Evolutionary conservation across 2,329 filamentous ascomycete genomes (phyloP), one percentile per base, ranked within the genome.

Genomic region (Diplodia seriata): DNA sequence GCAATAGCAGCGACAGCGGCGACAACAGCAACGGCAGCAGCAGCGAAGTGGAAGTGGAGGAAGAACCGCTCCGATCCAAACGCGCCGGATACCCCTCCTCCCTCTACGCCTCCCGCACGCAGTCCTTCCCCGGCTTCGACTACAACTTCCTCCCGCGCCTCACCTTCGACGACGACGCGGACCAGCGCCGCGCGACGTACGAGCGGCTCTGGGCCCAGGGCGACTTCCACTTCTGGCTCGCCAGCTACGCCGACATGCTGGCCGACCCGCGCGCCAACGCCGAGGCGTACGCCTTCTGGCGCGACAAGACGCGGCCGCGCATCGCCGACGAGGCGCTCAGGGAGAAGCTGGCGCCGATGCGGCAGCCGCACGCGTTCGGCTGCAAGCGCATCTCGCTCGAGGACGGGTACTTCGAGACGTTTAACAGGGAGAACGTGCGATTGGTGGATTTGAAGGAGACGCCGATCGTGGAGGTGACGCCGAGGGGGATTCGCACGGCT

Each of bases 401-500:
- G 15, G 20, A 71, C 8, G 74, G 74, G 8, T 81, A 79, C 68
- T 77, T 79, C 38, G 79, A 82, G 68, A 76, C 76, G 7, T 76
- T 77, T 65, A 75, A 79, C 20, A 67, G 77, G 72, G 68, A 73
- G 4, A 85, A 86, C 40, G 82, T 86, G 20, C 76, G 82, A 38
- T 74, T 87, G 0, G 77, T 85, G 36, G 82, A 81, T 3, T 78
- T 72, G 2, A 55, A 47, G 18, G 59, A 61, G 2, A 72, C 80
- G 1, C 75, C 76, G 0, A 85, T 88, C 61, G 77, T 77, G 31
- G 74, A 76, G 6, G 76, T 87, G 29, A 81, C 85, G 3, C 73
- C 79, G 4, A 78, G 81, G 14, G 82, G 85, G 4, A 78, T 87
- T 68, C 76, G 82, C 73, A 80, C 86, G 36, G 36, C 36, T 12